Percentiles rank a stretch among this genome's conserved stretches.
Evolutionary conservation across 2,329 filamentous ascomycete species (phyloP).

Genomic region (Escovopsis sp.): DNA sequence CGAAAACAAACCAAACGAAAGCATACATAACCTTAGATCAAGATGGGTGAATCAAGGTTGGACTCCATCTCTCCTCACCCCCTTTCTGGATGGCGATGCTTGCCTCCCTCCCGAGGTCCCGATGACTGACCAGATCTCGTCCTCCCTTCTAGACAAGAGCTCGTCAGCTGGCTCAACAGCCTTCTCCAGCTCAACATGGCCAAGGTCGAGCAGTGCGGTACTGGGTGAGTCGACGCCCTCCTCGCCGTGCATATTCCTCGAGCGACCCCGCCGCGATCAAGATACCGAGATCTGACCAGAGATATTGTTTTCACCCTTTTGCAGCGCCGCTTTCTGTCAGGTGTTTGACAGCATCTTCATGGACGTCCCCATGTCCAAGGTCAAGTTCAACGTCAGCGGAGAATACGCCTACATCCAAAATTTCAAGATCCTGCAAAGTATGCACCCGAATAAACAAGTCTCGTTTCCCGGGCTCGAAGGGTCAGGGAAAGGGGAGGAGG

Average conservation of each 20-base stretch:
- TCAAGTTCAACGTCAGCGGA: conserved; percentile 96
- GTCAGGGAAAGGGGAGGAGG: too few species aligned
- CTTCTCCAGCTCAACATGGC: conserved; percentile 95
- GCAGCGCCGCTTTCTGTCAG: conserved; percentile 86
- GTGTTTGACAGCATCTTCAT: conserved; percentile 96
- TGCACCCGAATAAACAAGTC: conserved; percentile 17
- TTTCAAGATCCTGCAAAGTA: conserved; percentile 95
- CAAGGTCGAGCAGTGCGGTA: conserved; percentile 98
- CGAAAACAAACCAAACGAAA: conserved; percentile 6
- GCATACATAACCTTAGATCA: conserved; percentile 14
- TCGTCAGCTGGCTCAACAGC: conserved; percentile 93
- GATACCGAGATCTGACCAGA: conserved; percentile 8
- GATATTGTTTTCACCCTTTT: conserved; percentile 2
- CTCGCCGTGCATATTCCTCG: conserved; percentile 9
- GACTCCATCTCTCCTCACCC: conserved; percentile 11
- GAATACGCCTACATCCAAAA: conserved; percentile 98
- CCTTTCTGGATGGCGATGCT: not conserved
- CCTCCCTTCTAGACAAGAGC: conserved; percentile 60
- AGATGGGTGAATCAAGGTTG: conserved; percentile 35
- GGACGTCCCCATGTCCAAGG: conserved; percentile 86
- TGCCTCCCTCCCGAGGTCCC: not conserved
- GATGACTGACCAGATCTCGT: conserved; percentile 8
- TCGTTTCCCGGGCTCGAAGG: too few species aligned
- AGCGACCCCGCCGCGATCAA: conserved; percentile 6
- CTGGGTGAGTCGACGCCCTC: conserved; percentile 52